Base-by-base conservation (phyloP, 1,284 basidiomycete genomes). In the Sporisorium exsertum region DNA sequence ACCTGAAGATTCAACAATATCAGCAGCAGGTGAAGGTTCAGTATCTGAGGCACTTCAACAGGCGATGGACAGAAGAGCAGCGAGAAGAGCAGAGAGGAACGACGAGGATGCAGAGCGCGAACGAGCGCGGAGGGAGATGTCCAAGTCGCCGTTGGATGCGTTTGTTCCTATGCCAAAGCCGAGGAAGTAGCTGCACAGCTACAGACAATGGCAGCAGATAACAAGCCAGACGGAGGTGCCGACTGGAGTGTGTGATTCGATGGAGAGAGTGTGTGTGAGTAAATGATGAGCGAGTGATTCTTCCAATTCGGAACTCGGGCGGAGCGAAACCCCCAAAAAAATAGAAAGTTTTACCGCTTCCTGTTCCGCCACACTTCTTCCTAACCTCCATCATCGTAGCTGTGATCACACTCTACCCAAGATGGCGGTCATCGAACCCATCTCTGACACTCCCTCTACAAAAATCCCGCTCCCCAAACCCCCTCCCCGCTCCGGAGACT, bases 91-190 rank as follows among this genome's bases (percentile, higher is more conserved):
- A 3, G 63, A 18, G 2, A 52, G 37, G 3, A 43, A 60, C 33
- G 20, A 61, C 3, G 27, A 77, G 20, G 56, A 70, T 2, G 57
- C 58, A 29, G 70, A 73, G 46, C 35, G 46, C 15, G 53, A 70
- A 26, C 35, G 66, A 8, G 74, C 74, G 9, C 45, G 66, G 18
- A 61, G 58, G 32, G 70, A 77, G 42, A 72, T 77, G 74, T 27
- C 53, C n/a, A 77, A 77, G 20, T 69, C 65, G 20, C 74, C 74
- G 0, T 60, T 77, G 54, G 70, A 77, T 40, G 74, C 74, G 8
- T 77, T 77, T 57, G 70, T 72, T 6, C 74, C 74, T 29, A 68
- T 68, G 62, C 64, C 74, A 5, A 72, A 61, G 24, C 8, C 58
- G 7, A 42, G 69, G 0, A 51, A 46, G 45, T 75, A 43, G 40